These are phyloP conservation scores for Coffea humblotiana DNA, from an alignment of 305 asterid species.

Conservation along the genomic window DNA sequence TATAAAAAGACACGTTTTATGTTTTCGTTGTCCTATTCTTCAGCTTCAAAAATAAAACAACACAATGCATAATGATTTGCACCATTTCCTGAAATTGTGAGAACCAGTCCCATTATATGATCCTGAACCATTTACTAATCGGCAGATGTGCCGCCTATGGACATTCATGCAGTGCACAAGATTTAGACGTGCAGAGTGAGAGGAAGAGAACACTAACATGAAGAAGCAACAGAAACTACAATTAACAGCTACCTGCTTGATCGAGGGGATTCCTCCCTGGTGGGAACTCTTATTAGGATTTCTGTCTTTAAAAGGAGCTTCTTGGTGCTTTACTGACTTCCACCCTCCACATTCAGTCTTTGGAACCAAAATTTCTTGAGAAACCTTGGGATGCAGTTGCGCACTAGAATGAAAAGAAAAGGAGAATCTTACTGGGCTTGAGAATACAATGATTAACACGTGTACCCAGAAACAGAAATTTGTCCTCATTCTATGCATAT, in stretches of 20 bases:
- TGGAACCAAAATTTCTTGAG: slow-evolving; percentile 31
- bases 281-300: slow-evolving; percentile 32
- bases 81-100: not conserved
- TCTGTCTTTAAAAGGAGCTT: slow-evolving; percentile 36
- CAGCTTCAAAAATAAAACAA: not conserved
- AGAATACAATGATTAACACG: not conserved
- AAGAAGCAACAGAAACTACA: slow-evolving; percentile 21
- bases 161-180: not conserved
- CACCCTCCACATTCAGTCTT: slow-evolving; percentile 59
- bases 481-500: not conserved
- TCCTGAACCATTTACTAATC: not conserved
- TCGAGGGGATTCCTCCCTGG: slow-evolving; percentile 34
- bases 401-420: slow-evolving; percentile 28
- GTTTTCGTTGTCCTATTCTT: not conserved
- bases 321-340: slow-evolving; percentile 63
- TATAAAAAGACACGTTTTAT: not conserved
- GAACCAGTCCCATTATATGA: not conserved
- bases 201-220: slow-evolving; percentile 8
- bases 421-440: not conserved
- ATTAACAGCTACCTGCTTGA: slow-evolving; percentile 42
- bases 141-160: not conserved
- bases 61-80: not conserved
- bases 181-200: not conserved
- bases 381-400: slow-evolving; percentile 33
- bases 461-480: not conserved